Evolutionary conservation across 495 filamentous ascomycete species (phyloP).

Genomic region (Cudoniella acicularis): DNA sequence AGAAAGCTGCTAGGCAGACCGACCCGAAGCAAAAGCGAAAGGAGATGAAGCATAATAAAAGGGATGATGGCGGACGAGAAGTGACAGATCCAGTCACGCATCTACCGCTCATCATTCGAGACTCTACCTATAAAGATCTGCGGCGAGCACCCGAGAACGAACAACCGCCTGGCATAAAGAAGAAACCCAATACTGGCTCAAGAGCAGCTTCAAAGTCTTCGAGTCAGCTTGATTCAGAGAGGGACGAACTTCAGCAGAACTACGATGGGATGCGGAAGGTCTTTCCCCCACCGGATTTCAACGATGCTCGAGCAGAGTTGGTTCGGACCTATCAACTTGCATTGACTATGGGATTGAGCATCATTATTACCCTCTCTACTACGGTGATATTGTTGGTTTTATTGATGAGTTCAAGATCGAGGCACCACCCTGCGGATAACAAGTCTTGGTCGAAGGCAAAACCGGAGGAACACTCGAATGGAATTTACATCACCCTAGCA

Average conservation of each 20-base stretch:
- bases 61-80: slow-evolving; percentile 51
- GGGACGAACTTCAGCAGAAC: slow-evolving; percentile 39
- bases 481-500: slow-evolving; percentile 19
- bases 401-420: slow-evolving; percentile 7
- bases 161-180: slow-evolving; percentile 37
- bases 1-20: slow-evolving; percentile 40
- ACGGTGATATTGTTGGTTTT: slow-evolving; percentile 24
- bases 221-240: slow-evolving; percentile 41
- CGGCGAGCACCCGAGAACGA: slow-evolving; percentile 51
- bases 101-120: slow-evolving; percentile 59
- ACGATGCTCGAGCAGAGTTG: slow-evolving; percentile 44
- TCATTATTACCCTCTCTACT: slow-evolving; percentile 29
- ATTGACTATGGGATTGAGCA: slow-evolving; percentile 37
- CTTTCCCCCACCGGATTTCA: slow-evolving; percentile 61
- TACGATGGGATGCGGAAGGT: slow-evolving; percentile 49
- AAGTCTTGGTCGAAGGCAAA: neutral
- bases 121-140: slow-evolving; percentile 58
- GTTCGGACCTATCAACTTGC: slow-evolving; percentile 41
- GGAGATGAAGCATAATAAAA: slow-evolving; percentile 51
- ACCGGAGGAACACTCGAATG: neutral
- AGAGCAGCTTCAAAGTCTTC: slow-evolving; percentile 42
- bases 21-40: slow-evolving; percentile 58
- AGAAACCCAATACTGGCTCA: slow-evolving; percentile 45
- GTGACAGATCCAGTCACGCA: slow-evolving; percentile 75
- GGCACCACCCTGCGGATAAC: neutral